Conservation (phyloP, 2,329 filamentous ascomycete genomes). For the Bipolaris gigantea region DNA sequence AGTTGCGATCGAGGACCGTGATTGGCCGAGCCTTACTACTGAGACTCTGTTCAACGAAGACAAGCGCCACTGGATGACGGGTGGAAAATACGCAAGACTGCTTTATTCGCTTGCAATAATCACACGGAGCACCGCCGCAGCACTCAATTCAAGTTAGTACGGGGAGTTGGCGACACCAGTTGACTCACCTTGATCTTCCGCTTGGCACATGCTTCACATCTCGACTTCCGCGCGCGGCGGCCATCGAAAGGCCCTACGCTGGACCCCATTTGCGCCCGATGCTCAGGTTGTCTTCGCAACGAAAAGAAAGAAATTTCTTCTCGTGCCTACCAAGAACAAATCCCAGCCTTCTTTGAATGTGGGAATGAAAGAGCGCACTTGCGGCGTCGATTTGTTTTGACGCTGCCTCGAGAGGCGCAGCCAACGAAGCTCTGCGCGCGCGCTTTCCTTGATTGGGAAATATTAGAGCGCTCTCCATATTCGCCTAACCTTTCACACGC, state of each 20-base stretch:
- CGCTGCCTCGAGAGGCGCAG: neutral
- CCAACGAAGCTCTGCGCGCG: neutral
- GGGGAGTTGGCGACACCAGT: neutral
- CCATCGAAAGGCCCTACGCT: constrained; percentile 33
- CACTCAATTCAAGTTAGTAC: constrained; percentile 17
- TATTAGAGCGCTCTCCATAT: neutral
- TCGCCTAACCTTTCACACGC: neutral
- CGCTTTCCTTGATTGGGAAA: neutral
- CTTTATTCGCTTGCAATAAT: constrained; percentile 22
- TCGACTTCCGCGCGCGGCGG: constrained; percentile 31
- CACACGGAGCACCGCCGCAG: constrained; percentile 27
- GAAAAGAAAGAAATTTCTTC: neutral
- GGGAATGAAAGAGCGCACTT: neutral
- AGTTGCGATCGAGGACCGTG: constrained; percentile 6
- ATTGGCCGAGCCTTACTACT: neutral
- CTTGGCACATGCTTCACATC: constrained; percentile 30
- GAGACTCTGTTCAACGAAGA: constrained; percentile 20
- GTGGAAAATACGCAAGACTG: constrained; percentile 14
- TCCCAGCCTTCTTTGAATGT: neutral
- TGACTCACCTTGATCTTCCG: constrained; percentile 30
- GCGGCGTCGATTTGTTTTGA: neutral
- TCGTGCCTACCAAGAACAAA: neutral
- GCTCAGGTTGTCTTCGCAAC: neutral
- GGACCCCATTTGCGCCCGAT: constrained; percentile 11
- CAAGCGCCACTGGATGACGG: neutral